Evolutionary conservation across 371 early-diverging fungal genomes (phyloP).

Genomic region (Rhizomucor miehei): DNA sequence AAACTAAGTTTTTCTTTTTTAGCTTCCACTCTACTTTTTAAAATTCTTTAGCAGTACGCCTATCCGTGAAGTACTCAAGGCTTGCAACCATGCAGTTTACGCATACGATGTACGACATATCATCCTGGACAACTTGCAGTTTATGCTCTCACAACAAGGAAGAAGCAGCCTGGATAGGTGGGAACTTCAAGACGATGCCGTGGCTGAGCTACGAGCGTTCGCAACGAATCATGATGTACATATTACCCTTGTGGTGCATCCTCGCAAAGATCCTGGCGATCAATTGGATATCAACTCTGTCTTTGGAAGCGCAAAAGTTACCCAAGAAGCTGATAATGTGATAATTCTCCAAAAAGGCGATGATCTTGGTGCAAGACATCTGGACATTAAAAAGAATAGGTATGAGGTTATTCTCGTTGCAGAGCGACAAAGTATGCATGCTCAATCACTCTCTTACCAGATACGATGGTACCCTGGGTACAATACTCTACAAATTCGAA

Average conservation of each 20-base stretch:
- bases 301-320: slow-evolving; percentile 78
- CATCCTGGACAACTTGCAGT: slow-evolving; percentile 77
- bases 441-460: slow-evolving; percentile 21
- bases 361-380: slow-evolving; percentile 29
- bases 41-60: slow-evolving; percentile 77
- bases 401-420: background rate
- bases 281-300: slow-evolving; percentile 68
- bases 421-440: background rate
- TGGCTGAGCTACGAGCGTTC: slow-evolving; percentile 65
- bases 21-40: slow-evolving; percentile 75
- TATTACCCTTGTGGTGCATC: slow-evolving; percentile 76
- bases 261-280: slow-evolving; percentile 61
- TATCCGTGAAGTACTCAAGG: slow-evolving; percentile 61
- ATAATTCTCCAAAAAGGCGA: slow-evolving; percentile 61
- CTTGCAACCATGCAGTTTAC: slow-evolving; percentile 72
- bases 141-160: slow-evolving; percentile 75
- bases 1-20: background rate
- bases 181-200: slow-evolving; percentile 72
- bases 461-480: slow-evolving; percentile 72
- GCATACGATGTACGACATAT: slow-evolving; percentile 74
- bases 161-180: slow-evolving; percentile 58
- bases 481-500: slow-evolving; percentile 46
- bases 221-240: slow-evolving; percentile 76
- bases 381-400: slow-evolving; percentile 74
- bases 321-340: slow-evolving; percentile 85